Base-by-base conservation (phyloP, 202 grass and related monocot genomes). In the Hordeum pubiflorum region DNA sequence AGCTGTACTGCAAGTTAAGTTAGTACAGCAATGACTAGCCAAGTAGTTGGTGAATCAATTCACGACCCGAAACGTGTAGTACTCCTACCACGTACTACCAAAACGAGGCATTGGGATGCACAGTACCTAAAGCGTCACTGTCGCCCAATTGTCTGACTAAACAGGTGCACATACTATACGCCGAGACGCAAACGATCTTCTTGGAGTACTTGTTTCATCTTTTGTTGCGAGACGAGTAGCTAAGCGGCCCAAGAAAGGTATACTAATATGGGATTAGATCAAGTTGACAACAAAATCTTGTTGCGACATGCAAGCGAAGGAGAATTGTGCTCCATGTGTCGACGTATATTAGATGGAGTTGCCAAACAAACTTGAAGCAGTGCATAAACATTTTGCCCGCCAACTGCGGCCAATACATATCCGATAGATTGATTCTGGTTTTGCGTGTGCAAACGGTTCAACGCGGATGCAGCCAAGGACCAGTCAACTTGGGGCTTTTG, bases 281-380 rank as follows among this genome's bases (percentile, higher is more conserved):
- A 58, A 59, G 23, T 74, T 33, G 46, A 79, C 69, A 12, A 7
- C 33, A 59, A 64, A 66, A 58, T 79, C 76, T 34, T 78, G 58
- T 34, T 78, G 46, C 79, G 83, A 80, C 37, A 27, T 38, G 54
- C 63, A 62, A 9, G 36, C 27, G 63, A 41, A 59, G 46, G 15
- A 76, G 29, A 66, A n/a, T 2, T 13, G 8, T 61, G 59, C 54
- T 32, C 40, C 22, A 48, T 48, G 37, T 75, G 59, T 36, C 31
- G 12, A 44, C 41, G 41, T 4, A 34, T 75, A 32, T 32, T 32
- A 32, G 31, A 32, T 79, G 69, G 10, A 50, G 50, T 15, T 29
- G 63, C 7, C 40, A 43, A n/a, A 24, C 40, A 43, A n/a, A 24
- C 52, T 17, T 34, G 60, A 81, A 20, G 10, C 32, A 54, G 48